A percentile compares a stretch with the other conserved stretches of the same genome.
Evolutionary conservation across 306 rosid species (phyloP).

Genomic region (Bauhinia variegata): DNA sequence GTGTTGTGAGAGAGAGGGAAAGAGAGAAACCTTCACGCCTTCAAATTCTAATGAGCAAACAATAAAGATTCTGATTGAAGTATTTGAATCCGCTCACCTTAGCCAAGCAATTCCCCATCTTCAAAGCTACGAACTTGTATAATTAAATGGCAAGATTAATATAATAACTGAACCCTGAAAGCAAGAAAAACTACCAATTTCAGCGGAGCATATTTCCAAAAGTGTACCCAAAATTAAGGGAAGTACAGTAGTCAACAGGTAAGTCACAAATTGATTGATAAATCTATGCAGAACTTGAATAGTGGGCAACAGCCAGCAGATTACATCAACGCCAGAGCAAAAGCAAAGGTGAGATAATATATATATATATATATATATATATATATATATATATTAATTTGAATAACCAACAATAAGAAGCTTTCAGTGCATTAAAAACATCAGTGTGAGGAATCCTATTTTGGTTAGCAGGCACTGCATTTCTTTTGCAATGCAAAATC

Average conservation of each 20-base stretch:
- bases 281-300: slow-evolving; percentile 14
- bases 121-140: slow-evolving; percentile 38
- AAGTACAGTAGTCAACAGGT: slow-evolving; percentile 17
- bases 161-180: slow-evolving; percentile 41
- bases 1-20: not conserved
- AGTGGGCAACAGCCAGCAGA: not conserved
- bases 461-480: too few relatives aligned
- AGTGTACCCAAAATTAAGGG: slow-evolving; percentile 20
- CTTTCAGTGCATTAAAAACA: not conserved
- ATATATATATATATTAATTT: too few relatives aligned
- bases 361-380: too few relatives aligned
- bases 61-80: slow-evolving; percentile 18
- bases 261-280: slow-evolving; percentile 9
- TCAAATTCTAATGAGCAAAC: slow-evolving; percentile 16
- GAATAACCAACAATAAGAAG: not conserved
- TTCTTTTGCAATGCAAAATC: too few relatives aligned
- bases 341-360: too few relatives aligned
- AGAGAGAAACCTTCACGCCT: not conserved
- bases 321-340: not conserved
- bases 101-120: slow-evolving; percentile 73
- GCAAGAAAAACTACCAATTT: slow-evolving; percentile 29
- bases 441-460: not conserved
- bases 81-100: slow-evolving; percentile 55
- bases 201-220: slow-evolving; percentile 25
- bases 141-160: slow-evolving; percentile 15